These are phyloP conservation scores for Grigorovia humatica DNA, from an alignment of 805 yeast species.

Conservation along the genomic window DNA sequence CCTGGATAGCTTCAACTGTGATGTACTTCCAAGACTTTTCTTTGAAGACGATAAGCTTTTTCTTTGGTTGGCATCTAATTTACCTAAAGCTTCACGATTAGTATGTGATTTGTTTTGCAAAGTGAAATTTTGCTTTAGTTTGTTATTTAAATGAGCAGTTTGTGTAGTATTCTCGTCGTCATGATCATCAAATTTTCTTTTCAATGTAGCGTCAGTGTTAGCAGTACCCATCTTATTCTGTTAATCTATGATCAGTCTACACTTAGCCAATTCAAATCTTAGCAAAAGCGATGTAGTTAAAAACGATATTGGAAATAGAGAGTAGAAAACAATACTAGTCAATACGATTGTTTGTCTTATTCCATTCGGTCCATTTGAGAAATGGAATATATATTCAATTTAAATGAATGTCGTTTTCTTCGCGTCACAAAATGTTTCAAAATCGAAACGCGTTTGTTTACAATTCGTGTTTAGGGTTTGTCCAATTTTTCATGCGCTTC, in stretches of 20 bases:
- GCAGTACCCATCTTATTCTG: not conserved
- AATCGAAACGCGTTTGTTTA: constrained; percentile 3
- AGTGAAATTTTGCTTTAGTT: not conserved
- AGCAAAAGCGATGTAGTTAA: not conserved
- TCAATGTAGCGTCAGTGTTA: not conserved
- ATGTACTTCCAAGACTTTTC: not conserved
- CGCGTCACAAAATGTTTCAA: constrained; percentile 2
- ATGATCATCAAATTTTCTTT: not conserved
- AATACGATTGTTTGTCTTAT: not conserved
- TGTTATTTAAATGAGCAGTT: not conserved
- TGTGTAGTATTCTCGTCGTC: not conserved
- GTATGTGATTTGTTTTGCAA: not conserved
- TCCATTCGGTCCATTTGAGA: too few species aligned
- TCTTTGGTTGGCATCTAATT: not conserved
- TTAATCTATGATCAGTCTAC: not conserved
- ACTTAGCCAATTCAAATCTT: not conserved
- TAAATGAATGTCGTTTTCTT: not conserved
- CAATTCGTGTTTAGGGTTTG: constrained; percentile 1
- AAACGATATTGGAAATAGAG: too few species aligned
- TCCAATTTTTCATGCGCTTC: not conserved
- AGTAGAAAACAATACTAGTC: not conserved
- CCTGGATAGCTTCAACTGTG: not conserved
- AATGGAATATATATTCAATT: not conserved
- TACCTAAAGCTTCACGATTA: not conserved
- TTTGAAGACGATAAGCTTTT: not conserved